Evolutionary conservation across 345 rosid species (phyloP).

Genomic region (Nephelium lappaceum): DNA sequence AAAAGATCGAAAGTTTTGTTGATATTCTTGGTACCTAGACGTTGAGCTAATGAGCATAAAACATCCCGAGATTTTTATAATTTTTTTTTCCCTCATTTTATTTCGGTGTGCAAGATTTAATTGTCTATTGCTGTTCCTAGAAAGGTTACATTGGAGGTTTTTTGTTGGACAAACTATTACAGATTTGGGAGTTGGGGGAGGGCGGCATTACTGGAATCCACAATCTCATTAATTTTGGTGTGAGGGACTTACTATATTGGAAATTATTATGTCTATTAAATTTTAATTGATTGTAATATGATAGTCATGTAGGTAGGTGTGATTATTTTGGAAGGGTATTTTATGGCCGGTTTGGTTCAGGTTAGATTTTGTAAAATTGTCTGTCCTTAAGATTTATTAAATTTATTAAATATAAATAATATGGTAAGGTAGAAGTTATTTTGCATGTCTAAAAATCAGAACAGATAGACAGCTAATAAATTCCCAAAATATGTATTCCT

Average conservation of each 20-base stretch:
- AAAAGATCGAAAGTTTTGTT: background rate
- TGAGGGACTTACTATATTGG: background rate
- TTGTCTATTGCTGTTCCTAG: background rate
- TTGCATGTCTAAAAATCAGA: background rate
- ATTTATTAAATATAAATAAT: background rate
- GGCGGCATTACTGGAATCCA: background rate
- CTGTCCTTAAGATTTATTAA: background rate
- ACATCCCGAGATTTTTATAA: background rate
- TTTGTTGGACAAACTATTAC: too few relatives aligned
- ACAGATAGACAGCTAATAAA: background rate
- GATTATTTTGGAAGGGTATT: background rate
- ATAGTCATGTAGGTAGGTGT: background rate
- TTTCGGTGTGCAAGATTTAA: background rate
- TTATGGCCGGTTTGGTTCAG: background rate
- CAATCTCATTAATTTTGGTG: background rate
- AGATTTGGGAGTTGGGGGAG: background rate
- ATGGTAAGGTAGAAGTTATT: background rate
- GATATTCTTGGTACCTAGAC: background rate
- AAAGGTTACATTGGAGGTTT: background rate
- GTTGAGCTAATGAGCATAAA: background rate
- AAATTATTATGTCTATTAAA: background rate
- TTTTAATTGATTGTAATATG: background rate
- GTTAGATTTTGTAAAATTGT: background rate
- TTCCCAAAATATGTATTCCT: background rate
- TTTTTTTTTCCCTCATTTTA: background rate